A percentile compares a stretch with the other conserved stretches of the same genome.
Conservation (phyloP, 2,329 filamentous ascomycete genomes). For the Talaromyces rugulosus region DNA sequence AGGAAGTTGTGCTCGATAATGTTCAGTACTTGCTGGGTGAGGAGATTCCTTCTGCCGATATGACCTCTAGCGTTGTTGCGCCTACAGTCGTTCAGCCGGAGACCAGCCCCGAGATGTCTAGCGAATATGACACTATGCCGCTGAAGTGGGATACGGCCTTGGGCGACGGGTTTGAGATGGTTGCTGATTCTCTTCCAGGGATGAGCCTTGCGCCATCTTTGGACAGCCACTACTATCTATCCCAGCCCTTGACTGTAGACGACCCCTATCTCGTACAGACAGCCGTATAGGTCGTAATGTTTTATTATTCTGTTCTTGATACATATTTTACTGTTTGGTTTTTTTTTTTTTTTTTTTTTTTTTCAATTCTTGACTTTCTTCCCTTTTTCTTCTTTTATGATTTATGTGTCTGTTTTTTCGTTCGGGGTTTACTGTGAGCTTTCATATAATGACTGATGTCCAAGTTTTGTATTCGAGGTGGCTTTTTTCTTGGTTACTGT, state of each 20-base stretch:
- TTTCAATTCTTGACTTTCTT: not conserved
- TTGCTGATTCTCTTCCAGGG: slow-evolving; percentile 16
- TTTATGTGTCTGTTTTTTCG: not conserved
- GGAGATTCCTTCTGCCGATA: slow-evolving; percentile 19
- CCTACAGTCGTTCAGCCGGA: slow-evolving; percentile 8
- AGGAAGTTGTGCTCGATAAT: slow-evolving; percentile 43
- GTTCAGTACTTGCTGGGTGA: slow-evolving; percentile 23
- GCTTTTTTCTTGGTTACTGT: not conserved
- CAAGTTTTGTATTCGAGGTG: not conserved
- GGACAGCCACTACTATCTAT: slow-evolving; percentile 27
- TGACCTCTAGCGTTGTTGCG: slow-evolving; percentile 12
- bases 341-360: slow-evolving; percentile 7
- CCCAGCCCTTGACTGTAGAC: slow-evolving; percentile 29
- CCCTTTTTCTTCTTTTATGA: not conserved
- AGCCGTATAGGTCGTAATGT: slow-evolving; percentile 21
- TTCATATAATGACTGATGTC: slow-evolving; percentile 1
- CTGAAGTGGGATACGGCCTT: slow-evolving; percentile 24
- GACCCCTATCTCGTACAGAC: slow-evolving; percentile 35
- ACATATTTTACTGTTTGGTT: slow-evolving; percentile 9
- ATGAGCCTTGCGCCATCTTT: slow-evolving; percentile 30
- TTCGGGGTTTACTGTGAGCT: not conserved
- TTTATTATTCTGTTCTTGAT: slow-evolving; percentile 3
- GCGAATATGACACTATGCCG: slow-evolving; percentile 18
- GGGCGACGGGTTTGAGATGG: slow-evolving; percentile 28
- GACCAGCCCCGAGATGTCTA: slow-evolving; percentile 12